Percentiles rank a stretch among this genome's conserved stretches.
Evolutionary conservation across 164 flowering plant genomes (phyloP).

Genomic region (Magnolia changhungtana): DNA sequence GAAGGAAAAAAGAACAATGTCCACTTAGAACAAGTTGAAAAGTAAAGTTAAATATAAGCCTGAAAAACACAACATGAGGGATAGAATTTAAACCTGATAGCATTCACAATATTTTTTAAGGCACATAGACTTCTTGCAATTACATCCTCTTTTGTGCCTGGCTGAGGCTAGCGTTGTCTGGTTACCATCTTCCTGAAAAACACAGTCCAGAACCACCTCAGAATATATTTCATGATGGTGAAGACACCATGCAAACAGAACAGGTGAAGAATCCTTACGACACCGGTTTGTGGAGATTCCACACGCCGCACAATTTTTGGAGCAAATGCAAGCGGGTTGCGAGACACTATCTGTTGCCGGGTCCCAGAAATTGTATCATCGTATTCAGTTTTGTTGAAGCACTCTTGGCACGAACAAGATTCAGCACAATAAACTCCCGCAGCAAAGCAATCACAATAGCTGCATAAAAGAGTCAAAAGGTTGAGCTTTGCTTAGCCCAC

Average conservation of each 20-base stretch:
- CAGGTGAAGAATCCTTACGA: conserved; percentile 24
- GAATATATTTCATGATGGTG: not conserved
- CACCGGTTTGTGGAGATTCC: conserved; percentile 29
- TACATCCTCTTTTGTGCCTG: conserved; percentile 84
- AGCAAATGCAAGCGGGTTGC: conserved; percentile 86
- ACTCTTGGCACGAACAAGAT: conserved; percentile 70
- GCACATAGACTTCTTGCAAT: conserved; percentile 87
- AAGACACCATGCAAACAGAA: not conserved
- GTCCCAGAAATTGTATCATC: conserved; percentile 60
- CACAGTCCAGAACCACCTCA: not conserved
- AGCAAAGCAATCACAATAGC: conserved; percentile 91
- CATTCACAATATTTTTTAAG: conserved; percentile 86
- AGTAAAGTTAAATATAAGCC: not conserved
- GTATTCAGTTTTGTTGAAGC: conserved; percentile 65
- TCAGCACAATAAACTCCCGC: conserved; percentile 73
- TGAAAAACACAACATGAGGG: not conserved
- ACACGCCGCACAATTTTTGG: conserved; percentile 49
- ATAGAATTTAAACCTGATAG: conserved; percentile 52
- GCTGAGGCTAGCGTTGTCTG: conserved; percentile 52
- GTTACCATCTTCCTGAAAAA: conserved; percentile 43
- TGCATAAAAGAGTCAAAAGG: conserved; percentile 19
- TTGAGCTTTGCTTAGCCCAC: no score
- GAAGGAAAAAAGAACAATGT: not conserved
- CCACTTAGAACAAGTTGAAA: not conserved
- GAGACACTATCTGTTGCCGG: conserved; percentile 62